Evolutionary conservation across 805 yeast genomes (phyloP).

Genomic region (Metschnikowia peoriensis): DNA sequence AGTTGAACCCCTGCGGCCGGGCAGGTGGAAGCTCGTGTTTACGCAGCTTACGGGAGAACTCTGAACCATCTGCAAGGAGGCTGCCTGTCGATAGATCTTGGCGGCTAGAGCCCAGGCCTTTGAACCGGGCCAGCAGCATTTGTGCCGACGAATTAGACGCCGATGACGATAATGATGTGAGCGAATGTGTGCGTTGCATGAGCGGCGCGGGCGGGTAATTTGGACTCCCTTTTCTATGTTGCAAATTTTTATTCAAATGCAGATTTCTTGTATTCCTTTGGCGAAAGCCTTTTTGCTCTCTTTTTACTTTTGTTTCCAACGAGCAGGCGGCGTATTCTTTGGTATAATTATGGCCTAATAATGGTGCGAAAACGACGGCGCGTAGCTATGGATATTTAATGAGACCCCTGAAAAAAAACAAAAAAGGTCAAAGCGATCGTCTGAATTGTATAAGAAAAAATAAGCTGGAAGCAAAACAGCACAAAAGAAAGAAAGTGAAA

Average conservation of each 20-base stretch:
- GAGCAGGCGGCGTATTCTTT: too few relatives aligned
- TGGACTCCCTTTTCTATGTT: not conserved
- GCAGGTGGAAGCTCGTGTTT: conserved; percentile 20
- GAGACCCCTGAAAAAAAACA: too few relatives aligned
- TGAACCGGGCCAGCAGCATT: conserved; percentile 5
- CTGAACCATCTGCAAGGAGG: conserved; percentile 36
- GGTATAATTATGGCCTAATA: too few relatives aligned
- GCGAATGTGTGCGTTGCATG: conserved; percentile 15
- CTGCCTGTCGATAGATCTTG: conserved; percentile 36
- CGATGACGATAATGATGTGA: conserved; percentile 9
- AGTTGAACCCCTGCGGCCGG: conserved; percentile 30
- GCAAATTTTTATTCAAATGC: too few relatives aligned
- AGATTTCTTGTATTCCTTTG: not conserved
- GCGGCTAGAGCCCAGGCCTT: conserved; percentile 3
- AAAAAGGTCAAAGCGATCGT: too few relatives aligned
- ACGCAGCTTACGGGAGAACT: conserved; percentile 38
- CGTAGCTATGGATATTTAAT: too few relatives aligned
- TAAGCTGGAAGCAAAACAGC: too few relatives aligned
- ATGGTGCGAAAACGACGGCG: too few relatives aligned
- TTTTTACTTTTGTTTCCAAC: too few relatives aligned
- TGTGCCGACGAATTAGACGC: conserved; percentile 1
- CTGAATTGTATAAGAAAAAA: too few relatives aligned
- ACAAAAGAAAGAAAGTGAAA: not conserved
- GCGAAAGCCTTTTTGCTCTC: not conserved
- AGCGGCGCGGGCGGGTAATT: not conserved